These are phyloP conservation scores for Kalanchoe fedtschenkoi DNA, from an alignment of 164 flowering plant species.

Conservation along the genomic window DNA sequence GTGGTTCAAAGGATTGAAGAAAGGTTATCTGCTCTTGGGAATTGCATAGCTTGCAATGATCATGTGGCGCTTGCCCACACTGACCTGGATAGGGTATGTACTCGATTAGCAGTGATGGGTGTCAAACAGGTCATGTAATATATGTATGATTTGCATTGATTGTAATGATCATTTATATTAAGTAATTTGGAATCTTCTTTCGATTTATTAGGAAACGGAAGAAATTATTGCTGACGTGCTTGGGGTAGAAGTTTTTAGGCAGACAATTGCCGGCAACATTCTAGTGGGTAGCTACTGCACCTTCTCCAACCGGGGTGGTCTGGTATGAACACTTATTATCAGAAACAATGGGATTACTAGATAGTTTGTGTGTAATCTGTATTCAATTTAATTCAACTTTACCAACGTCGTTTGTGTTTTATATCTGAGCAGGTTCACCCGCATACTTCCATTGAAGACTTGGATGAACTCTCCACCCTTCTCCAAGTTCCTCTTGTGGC, in stretches of 20 bases:
- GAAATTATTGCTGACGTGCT: conserved; percentile 88
- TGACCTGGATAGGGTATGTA: conserved; percentile 74
- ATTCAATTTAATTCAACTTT: neutral
- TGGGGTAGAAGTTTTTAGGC: conserved; percentile 89
- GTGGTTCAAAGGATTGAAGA: conserved; percentile 42
- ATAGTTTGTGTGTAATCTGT: too few relatives aligned
- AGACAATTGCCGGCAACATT: conserved; percentile 94
- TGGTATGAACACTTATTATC: conserved; percentile 61
- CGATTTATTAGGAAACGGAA: conserved; percentile 60
- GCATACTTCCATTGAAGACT: conserved; percentile 86
- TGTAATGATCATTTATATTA: too few relatives aligned
- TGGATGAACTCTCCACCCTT: conserved; percentile 89
- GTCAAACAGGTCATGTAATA: too few relatives aligned
- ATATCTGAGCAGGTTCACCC: conserved; percentile 12
- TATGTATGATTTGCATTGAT: too few relatives aligned
- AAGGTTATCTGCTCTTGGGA: conserved; percentile 80
- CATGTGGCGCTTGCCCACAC: conserved; percentile 92
- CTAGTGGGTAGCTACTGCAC: conserved; percentile 89
- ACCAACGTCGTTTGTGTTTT: neutral
- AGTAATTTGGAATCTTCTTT: too few relatives aligned
- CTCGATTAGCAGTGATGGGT: too few relatives aligned
- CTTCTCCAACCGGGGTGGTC: conserved; percentile 75
- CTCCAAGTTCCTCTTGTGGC: conserved; percentile 94
- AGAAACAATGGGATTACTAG: too few relatives aligned
- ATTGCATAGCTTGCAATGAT: conserved; percentile 91